Conservation (phyloP, 2,329 filamentous ascomycete species). For the Colletotrichum somersetense region DNA sequence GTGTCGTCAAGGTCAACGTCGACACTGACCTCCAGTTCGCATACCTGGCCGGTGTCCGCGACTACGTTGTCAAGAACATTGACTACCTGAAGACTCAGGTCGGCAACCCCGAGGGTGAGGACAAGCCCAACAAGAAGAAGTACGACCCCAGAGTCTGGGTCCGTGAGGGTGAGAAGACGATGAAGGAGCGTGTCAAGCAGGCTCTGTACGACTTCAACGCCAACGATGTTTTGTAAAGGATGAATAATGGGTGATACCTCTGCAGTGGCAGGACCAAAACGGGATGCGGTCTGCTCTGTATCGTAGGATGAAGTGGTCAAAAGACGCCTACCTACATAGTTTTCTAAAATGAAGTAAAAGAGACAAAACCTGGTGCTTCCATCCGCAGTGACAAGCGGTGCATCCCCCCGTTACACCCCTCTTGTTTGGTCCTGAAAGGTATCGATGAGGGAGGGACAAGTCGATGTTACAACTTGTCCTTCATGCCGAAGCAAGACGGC, state of each 20-base stretch:
- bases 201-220: conserved; percentile 95
- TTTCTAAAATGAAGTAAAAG: conserved; percentile 38
- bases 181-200: conserved; percentile 83
- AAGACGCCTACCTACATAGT: conserved; percentile 35
- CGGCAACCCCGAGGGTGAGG: conserved; percentile 93
- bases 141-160: conserved; percentile 92
- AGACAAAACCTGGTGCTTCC: not conserved
- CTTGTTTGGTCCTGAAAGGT: not conserved
- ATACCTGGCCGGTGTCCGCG: conserved; percentile 91
- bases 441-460: too few species aligned
- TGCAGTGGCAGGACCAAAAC: conserved; percentile 27
- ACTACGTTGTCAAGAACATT: conserved; percentile 95
- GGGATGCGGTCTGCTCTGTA: conserved; percentile 30
- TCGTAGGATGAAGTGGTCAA: conserved; percentile 27
- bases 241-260: conserved; percentile 41
- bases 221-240: conserved; percentile 77
- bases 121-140: conserved; percentile 99
- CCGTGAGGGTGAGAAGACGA: conserved; percentile 96
- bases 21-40: conserved; percentile 98
- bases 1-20: conserved; percentile 99
- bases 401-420: too few species aligned
- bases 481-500: conserved; percentile 21
- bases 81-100: conserved; percentile 88
- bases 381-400: not conserved
- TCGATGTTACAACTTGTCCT: conserved; percentile 20